Evolutionary conservation across 2,329 filamentous ascomycete genomes (phyloP).

Genomic region (Westerdykella ornata): DNA sequence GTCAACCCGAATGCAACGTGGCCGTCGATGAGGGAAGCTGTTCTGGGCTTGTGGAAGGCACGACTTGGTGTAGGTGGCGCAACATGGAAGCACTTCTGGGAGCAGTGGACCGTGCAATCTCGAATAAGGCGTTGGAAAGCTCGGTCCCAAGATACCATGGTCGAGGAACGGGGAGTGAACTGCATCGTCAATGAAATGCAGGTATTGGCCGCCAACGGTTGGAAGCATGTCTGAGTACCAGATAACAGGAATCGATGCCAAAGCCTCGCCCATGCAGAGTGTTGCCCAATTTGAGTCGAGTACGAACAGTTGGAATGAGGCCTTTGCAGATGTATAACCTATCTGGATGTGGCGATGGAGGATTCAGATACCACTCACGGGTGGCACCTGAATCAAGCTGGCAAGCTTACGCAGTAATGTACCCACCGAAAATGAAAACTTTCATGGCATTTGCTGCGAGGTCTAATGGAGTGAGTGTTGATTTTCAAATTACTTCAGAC

Average conservation of each 20-base stretch:
- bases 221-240: slow-evolving; percentile 20
- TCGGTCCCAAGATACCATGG: not conserved
- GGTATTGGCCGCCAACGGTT: slow-evolving; percentile 22
- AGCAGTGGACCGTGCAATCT: not conserved
- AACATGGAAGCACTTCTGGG: not conserved
- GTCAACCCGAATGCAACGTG: not conserved
- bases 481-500: too few species aligned
- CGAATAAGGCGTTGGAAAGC: not conserved
- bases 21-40: not conserved
- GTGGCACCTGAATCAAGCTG: too few species aligned
- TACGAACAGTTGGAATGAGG: not conserved
- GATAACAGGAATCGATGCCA: too few species aligned
- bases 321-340: too few species aligned
- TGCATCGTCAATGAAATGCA: slow-evolving; percentile 33
- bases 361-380: too few species aligned
- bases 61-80: not conserved
- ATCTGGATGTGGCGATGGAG: too few species aligned
- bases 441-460: too few species aligned
- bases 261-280: too few species aligned
- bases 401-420: too few species aligned
- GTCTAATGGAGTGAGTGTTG: too few species aligned
- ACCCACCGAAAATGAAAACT: too few species aligned
- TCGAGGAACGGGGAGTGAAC: slow-evolving; percentile 17
- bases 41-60: not conserved
- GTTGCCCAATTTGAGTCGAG: too few species aligned